Evolutionary conservation across 2,329 filamentous ascomycete species (phyloP), one percentile per base, ranked within the genome.

Genomic region (Sclerotinia subarctica): DNA sequence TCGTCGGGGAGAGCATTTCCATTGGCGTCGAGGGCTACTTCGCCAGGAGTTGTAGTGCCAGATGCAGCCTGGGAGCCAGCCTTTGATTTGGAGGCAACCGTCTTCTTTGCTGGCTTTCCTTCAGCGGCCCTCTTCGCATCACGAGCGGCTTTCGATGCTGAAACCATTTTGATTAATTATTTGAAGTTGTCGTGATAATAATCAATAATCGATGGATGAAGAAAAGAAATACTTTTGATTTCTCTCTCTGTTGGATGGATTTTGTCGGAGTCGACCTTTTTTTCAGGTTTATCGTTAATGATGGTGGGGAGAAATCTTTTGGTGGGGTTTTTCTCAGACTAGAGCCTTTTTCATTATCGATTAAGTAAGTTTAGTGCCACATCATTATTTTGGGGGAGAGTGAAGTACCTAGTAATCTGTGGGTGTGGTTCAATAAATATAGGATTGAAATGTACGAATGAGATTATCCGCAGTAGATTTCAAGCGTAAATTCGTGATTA

Each of bases 21-120:
- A 76, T 89, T 82, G 71, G 80, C 87, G 76, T 93, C 89, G 72
- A 90, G 78, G 54, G 79, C 80, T 71, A 90, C 90, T 74, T 94
- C 90, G 76, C 90, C 90, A 76, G 90, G 87, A 15, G 89, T 91
- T 52, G 85, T 87, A 62, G 88, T 85, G 75, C 84, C 84, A 71
- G 87, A 90, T 70, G 82, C 81, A 71, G 76, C 80, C 81, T 91
- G 90, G 78, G 90, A 91, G 72, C 86, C 86, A 73, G 88, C 83
- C 82, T 90, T 91, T 73, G 82, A 83, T 70, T 81, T 78, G 66
- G 88, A 89, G 74, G 89, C 86, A 72, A 88, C 86, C 29, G 90
- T 90, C 86, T 94, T 94, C 83, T 92, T 90, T 75, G 89, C 88
- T 78, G 86, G 86, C 80, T 90, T 90, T 79, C 90, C 91, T 62